Base-by-base conservation (phyloP, 148 eudicot genomes). In the Beta vulgaris region DNA sequence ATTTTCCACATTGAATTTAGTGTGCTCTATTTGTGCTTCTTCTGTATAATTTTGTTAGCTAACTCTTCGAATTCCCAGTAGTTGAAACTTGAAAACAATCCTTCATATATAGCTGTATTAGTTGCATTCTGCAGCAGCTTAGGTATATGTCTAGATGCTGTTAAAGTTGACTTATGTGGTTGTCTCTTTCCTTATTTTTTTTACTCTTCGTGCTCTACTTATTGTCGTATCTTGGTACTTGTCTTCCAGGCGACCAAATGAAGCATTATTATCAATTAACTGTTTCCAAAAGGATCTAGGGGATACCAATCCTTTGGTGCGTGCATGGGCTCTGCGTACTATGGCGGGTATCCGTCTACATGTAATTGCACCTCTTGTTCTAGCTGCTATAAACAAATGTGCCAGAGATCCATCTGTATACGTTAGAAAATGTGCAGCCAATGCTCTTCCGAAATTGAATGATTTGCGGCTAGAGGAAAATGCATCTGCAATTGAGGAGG, bases 241-340 rank as follows among this genome's bases (percentile, higher is more conserved):
- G 34, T 72, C 70, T 76, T 85, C 15, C 81, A 96, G 99, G 98
- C 96, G 98, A 67, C 99, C 99, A 71, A 92, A 88, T 84, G 99
- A 96, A 86, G 97, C 98, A 64, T 86, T 96, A 82, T 77, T 96
- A 53, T 96, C 99, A 75, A 96, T 96, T 71, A 96, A 96, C 77
- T 92, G 69, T 86, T 96, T 96, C 82, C 99, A 96, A 84, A 96
- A 91, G 89, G 99, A 96, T 80, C 85, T 96, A 74, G 97, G 88
- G 60, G 99, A 96, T 84, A 88, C 92, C 44, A 96, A 92, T 70
- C 97, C 99, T 78, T 85, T 96, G 85, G 99, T 96, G 73, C 85
- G 99, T 74, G 99, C 99, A 40, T 92, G 98, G 98, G 99, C 99
- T 76, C 98, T 96, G 34, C 99, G 99, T 73, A 88, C 99, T 35